Conservation (phyloP, 2,329 filamentous ascomycete genomes). For the Alternaria tenuissima region DNA sequence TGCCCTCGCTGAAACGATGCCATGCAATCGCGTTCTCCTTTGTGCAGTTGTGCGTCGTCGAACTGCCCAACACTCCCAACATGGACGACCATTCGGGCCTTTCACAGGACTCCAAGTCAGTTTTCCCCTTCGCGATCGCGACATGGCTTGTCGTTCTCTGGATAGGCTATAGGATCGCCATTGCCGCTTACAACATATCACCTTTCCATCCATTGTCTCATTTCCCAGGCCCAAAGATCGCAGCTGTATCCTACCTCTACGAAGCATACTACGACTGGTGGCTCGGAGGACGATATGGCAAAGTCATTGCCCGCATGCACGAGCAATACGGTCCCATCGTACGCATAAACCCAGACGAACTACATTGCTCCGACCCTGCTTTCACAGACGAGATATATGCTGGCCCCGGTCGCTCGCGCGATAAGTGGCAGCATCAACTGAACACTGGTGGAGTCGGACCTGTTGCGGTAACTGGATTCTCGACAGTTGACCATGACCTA, state of each 20-base stretch:
- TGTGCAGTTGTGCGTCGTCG: slow-evolving; percentile 15
- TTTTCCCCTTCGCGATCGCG: slow-evolving; percentile 23
- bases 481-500: slow-evolving; percentile 39
- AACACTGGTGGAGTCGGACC: slow-evolving; percentile 38
- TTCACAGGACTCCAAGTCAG: slow-evolving; percentile 15
- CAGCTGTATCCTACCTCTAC: slow-evolving; percentile 37
- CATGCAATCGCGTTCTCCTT: slow-evolving; percentile 8
- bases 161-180: slow-evolving; percentile 27
- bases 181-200: slow-evolving; percentile 36
- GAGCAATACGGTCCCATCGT: slow-evolving; percentile 40
- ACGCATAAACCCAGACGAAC: slow-evolving; percentile 45
- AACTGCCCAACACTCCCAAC: slow-evolving; percentile 9
- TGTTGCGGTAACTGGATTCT: slow-evolving; percentile 36
- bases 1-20: slow-evolving; percentile 18
- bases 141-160: slow-evolving; percentile 26
- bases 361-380: slow-evolving; percentile 42
- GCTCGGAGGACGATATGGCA: slow-evolving; percentile 44
- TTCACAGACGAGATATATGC: slow-evolving; percentile 49
- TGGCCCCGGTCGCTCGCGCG: slow-evolving; percentile 29
- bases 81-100: slow-evolving; percentile 30
- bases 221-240: slow-evolving; percentile 43
- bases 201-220: slow-evolving; percentile 33
- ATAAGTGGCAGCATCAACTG: slow-evolving; percentile 37
- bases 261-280: slow-evolving; percentile 43
- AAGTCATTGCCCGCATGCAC: slow-evolving; percentile 46